A percentile compares a stretch with the other conserved stretches of the same genome.
Evolutionary conservation across 441 rosid species (phyloP).

Genomic region (Adansonia rubrostipa): DNA sequence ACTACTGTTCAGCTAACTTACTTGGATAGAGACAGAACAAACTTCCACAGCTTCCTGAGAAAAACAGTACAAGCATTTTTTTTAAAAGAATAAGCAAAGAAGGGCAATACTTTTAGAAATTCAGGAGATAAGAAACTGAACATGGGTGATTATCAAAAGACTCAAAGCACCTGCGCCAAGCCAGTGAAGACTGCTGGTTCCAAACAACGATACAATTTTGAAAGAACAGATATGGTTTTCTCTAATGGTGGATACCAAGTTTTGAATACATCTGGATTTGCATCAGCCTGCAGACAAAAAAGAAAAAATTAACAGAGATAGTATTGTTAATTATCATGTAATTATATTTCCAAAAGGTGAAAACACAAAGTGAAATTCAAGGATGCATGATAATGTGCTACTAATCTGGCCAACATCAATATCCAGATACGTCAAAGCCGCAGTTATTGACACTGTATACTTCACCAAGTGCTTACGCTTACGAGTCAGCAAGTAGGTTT

Average conservation of each 20-base stretch:
- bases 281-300: slow-evolving; percentile 58
- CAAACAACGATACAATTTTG: slow-evolving; percentile 85
- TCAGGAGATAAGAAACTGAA: slow-evolving; percentile 29
- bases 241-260: slow-evolving; percentile 97
- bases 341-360: neutral
- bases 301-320: neutral
- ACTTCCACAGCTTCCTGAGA: slow-evolving; percentile 96
- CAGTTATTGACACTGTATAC: neutral
- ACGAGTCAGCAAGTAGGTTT: neutral
- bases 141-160: slow-evolving; percentile 27
- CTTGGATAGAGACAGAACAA: slow-evolving; percentile 88
- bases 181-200: slow-evolving; percentile 94
- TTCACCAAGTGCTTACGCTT: neutral
- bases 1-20: slow-evolving; percentile 47
- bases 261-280: slow-evolving; percentile 64
- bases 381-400: neutral
- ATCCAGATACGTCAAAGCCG: slow-evolving; percentile 6
- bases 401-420: slow-evolving; percentile 8
- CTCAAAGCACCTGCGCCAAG: slow-evolving; percentile 80
- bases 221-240: slow-evolving; percentile 89
- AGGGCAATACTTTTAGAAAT: slow-evolving; percentile 7
- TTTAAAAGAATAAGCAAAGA: slow-evolving; percentile 26
- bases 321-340: slow-evolving; percentile 5
- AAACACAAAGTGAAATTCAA: neutral
- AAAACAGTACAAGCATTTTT: slow-evolving; percentile 32